Evolutionary conservation across 495 filamentous ascomycete species (phyloP).

Genomic region (Lasiosphaeria hispida): DNA sequence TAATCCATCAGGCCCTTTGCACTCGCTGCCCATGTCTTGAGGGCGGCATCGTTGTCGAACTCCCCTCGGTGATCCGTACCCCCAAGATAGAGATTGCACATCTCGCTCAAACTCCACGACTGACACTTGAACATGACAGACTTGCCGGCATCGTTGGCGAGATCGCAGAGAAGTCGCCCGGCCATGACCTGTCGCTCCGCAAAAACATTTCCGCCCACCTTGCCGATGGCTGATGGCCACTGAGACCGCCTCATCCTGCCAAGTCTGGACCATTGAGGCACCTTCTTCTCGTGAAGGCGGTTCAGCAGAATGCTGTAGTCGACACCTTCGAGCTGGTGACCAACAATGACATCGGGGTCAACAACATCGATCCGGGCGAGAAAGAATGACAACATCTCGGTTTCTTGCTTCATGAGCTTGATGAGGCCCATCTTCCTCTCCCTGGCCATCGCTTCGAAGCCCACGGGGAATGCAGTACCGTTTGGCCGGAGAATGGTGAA

Average conservation of each 20-base stretch:
- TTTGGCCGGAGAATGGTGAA: constrained; percentile 88
- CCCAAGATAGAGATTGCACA: constrained; percentile 82
- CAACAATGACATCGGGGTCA: constrained; percentile 91
- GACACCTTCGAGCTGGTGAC: constrained; percentile 95
- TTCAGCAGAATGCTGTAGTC: constrained; percentile 89
- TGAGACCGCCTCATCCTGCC: constrained; percentile 77
- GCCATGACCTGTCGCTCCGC: constrained; percentile 85
- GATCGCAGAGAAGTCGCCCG: constrained; percentile 87
- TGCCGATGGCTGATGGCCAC: constrained; percentile 88
- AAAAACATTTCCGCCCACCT: constrained; percentile 83
- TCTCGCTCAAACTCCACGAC: constrained; percentile 95
- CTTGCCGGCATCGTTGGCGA: constrained; percentile 96
- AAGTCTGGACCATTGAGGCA: constrained; percentile 87
- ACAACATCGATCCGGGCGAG: constrained; percentile 80
- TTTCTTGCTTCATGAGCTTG: constrained; percentile 77
- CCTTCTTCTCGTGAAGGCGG: constrained; percentile 85
- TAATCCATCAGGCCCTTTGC: constrained; percentile 90
- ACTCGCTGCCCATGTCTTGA: constrained; percentile 83
- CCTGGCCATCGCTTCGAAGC: constrained; percentile 71
- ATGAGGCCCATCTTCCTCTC: constrained; percentile 65
- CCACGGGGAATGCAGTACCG: constrained; percentile 70
- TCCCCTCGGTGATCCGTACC: constrained; percentile 70
- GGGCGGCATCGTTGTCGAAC: constrained; percentile 78
- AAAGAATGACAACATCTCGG: constrained; percentile 79
- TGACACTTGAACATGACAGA: constrained; percentile 96